Percentiles rank a stretch among this genome's conserved stretches.
Evolutionary conservation across 257 asterid genomes (phyloP).

Genomic region (Handroanthus guayacan): DNA sequence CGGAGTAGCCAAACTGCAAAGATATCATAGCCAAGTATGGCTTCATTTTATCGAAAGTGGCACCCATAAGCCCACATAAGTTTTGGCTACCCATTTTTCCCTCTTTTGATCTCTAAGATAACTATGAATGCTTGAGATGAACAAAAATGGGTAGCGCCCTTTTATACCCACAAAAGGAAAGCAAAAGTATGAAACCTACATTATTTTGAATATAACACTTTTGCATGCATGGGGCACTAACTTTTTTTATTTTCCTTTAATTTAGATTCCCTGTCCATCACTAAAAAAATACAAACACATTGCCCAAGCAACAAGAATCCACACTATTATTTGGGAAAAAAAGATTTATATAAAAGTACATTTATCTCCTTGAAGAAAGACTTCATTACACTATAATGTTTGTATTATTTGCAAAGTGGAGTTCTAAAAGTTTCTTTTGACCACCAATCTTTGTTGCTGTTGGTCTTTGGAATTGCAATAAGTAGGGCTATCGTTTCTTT

Average conservation of each 20-base stretch:
- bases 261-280: conserved; percentile 56
- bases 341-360: not conserved
- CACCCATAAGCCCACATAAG: conserved; percentile 1
- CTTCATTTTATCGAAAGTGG: conserved; percentile 44
- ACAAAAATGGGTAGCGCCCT: conserved; percentile 35
- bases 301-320: conserved; percentile 38
- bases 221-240: conserved; percentile 52
- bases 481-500: conserved; percentile 36
- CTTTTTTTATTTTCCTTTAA: conserved; percentile 31
- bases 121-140: not conserved
- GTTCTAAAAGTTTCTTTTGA: conserved; percentile 26
- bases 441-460: conserved; percentile 45
- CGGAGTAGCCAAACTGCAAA: conserved; percentile 78
- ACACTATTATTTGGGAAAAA: conserved; percentile 11
- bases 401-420: conserved; percentile 51
- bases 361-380: not conserved
- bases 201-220: conserved; percentile 43
- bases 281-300: conserved; percentile 15
- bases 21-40: conserved; percentile 75
- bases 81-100: conserved; percentile 35
- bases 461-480: conserved; percentile 47
- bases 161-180: conserved; percentile 45
- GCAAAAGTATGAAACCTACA: conserved; percentile 27
- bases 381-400: conserved; percentile 5
- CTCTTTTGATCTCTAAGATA: not conserved